These are phyloP conservation scores for Hyaloscypha variabilis DNA, from an alignment of 495 filamentous ascomycete genomes.

Conservation along the genomic window DNA sequence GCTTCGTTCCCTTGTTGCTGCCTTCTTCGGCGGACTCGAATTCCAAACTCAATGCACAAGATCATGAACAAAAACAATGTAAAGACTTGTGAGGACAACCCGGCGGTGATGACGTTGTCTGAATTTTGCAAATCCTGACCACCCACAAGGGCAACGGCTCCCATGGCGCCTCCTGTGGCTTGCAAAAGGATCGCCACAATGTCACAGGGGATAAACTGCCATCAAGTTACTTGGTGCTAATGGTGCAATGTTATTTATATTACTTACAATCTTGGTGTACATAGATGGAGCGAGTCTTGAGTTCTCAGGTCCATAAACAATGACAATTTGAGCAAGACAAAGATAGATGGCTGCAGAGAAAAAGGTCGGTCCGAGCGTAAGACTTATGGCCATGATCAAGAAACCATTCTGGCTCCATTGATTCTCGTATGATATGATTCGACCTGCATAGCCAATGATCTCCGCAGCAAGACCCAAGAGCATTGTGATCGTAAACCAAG, in stretches of 20 bases:
- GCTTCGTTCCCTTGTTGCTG: background rate
- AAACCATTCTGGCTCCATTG: slow-evolving; percentile 46
- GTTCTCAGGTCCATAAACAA: slow-evolving; percentile 56
- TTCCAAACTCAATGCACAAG: slow-evolving; percentile 43
- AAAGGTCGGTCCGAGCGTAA: slow-evolving; percentile 67
- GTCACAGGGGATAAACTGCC: slow-evolving; percentile 59
- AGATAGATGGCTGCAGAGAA: slow-evolving; percentile 64
- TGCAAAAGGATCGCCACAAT: slow-evolving; percentile 63
- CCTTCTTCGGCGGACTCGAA: slow-evolving; percentile 28
- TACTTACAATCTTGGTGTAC: slow-evolving; percentile 47
- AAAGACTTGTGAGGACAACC: slow-evolving; percentile 58
- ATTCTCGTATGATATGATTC: slow-evolving; percentile 44
- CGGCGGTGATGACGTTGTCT: slow-evolving; percentile 64
- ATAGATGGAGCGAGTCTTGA: slow-evolving; percentile 57
- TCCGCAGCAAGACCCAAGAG: slow-evolving; percentile 42
- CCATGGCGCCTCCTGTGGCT: slow-evolving; percentile 59
- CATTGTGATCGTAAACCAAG: slow-evolving; percentile 46
- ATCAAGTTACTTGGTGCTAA: background rate
- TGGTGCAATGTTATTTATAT: background rate
- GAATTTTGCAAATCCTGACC: slow-evolving; percentile 21
- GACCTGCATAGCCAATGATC: slow-evolving; percentile 48
- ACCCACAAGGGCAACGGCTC: slow-evolving; percentile 46
- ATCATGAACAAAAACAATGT: slow-evolving; percentile 50
- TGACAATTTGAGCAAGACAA: slow-evolving; percentile 58
- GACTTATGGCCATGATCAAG: slow-evolving; percentile 45